A percentile compares a stretch with the other conserved stretches of the same genome.
Conservation (phyloP, 1,139 yeast genomes). For the Lodderomyces parapsilosis region DNA sequence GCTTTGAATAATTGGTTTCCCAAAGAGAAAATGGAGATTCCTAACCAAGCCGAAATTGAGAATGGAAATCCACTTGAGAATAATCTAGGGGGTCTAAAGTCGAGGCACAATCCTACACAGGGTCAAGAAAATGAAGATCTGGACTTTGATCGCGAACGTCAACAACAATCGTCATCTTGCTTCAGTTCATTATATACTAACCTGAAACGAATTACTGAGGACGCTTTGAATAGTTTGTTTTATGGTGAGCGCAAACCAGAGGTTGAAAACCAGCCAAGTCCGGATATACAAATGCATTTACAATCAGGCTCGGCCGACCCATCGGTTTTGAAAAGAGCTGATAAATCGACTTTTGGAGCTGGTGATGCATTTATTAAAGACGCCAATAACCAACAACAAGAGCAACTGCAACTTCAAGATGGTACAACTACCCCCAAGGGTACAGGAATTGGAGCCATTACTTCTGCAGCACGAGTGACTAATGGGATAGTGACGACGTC, state of each 20-base stretch:
- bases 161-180: not conserved
- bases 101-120: not conserved
- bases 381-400: not conserved
- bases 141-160: not conserved
- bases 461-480: not conserved
- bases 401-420: not conserved
- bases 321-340: not conserved
- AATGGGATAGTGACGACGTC: not conserved
- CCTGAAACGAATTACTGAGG: not conserved
- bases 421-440: not conserved
- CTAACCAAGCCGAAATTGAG: not conserved
- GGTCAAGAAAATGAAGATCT: not conserved
- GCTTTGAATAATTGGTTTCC: not conserved
- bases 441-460: not conserved
- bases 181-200: not conserved
- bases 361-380: conserved; percentile 3
- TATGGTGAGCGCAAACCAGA: not conserved
- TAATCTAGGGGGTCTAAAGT: too few species aligned
- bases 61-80: too few species aligned
- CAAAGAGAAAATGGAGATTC: not conserved
- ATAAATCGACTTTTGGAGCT: conserved; percentile 5
- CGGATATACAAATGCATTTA: not conserved
- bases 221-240: not conserved
- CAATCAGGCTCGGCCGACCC: not conserved
- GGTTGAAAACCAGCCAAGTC: not conserved